These are phyloP conservation scores for Thozetella sp. DNA, from an alignment of 495 filamentous ascomycete genomes.

Conservation along the genomic window DNA sequence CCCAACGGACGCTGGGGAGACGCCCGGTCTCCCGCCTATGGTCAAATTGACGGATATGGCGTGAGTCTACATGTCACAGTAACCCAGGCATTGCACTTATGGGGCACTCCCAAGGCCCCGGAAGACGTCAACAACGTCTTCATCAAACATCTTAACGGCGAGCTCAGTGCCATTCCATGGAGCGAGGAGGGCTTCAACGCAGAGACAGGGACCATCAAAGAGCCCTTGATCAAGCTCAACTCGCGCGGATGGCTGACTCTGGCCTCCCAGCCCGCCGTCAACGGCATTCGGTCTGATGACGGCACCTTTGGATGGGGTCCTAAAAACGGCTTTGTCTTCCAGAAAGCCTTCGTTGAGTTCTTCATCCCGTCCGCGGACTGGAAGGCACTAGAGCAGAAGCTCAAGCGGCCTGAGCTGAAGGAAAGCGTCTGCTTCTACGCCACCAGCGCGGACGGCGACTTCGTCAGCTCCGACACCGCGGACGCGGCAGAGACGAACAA, in stretches of 20 bases:
- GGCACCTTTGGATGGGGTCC: slow-evolving; percentile 94
- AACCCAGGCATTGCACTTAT: slow-evolving; percentile 75
- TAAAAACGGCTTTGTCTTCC: slow-evolving; percentile 90
- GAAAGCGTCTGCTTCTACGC: slow-evolving; percentile 84
- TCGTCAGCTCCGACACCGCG: slow-evolving; percentile 62
- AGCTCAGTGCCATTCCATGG: slow-evolving; percentile 83
- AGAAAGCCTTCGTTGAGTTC: slow-evolving; percentile 97
- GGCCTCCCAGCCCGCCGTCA: slow-evolving; percentile 94
- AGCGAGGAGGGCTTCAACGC: slow-evolving; percentile 85
- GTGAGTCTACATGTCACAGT: slow-evolving; percentile 82
- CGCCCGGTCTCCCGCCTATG: slow-evolving; percentile 85
- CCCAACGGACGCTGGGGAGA: slow-evolving; percentile 98
- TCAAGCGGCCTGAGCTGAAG: slow-evolving; percentile 54
- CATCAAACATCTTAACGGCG: slow-evolving; percentile 73
- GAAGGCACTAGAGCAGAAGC: slow-evolving; percentile 59
- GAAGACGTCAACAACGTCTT: slow-evolving; percentile 80
- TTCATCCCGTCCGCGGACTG: slow-evolving; percentile 78
- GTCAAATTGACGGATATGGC: slow-evolving; percentile 95
- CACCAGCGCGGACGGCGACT: slow-evolving; percentile 69
- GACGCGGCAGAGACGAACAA: slow-evolving; percentile 13
- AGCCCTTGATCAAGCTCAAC: slow-evolving; percentile 74
- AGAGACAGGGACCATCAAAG: slow-evolving; percentile 79
- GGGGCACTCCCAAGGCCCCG: slow-evolving; percentile 71
- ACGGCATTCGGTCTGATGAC: slow-evolving; percentile 76
- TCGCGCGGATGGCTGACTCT: slow-evolving; percentile 93